Conservation (phyloP, 441 rosid genomes). For the Theobroma grandiflorum region DNA sequence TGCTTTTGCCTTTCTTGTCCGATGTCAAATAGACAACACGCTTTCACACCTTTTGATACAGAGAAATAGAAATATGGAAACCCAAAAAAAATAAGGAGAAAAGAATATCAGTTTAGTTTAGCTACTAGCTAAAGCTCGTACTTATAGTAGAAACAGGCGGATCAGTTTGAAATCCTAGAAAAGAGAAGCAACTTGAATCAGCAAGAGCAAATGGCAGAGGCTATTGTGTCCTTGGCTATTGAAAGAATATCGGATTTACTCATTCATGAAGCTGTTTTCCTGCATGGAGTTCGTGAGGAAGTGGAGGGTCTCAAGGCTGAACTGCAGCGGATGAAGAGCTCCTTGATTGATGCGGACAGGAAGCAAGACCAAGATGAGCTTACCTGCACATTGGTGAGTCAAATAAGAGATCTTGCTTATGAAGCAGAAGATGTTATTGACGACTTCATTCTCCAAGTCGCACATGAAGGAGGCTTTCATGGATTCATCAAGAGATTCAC, state of each 20-base stretch:
- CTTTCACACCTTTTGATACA: no score
- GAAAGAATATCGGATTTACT: neutral
- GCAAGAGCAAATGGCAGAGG: no score
- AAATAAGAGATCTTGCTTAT: slow-evolving; percentile 30
- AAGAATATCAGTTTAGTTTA: no score
- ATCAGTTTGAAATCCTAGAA: no score
- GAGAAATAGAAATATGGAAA: no score
- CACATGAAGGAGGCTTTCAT: neutral
- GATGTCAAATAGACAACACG: no score
- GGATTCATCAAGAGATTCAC: neutral
- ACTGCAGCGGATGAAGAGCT: slow-evolving; percentile 22
- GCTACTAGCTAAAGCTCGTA: no score
- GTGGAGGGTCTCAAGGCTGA: neutral
- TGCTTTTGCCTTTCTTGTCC: no score
- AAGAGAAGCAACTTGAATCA: no score
- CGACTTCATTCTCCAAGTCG: neutral
- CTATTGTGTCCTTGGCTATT: neutral
- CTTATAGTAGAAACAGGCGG: no score
- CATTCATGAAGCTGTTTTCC: neutral
- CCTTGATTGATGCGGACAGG: slow-evolving; percentile 31
- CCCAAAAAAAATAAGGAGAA: no score
- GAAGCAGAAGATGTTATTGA: slow-evolving; percentile 32
- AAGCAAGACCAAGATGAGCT: slow-evolving; percentile 21
- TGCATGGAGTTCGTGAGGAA: neutral
- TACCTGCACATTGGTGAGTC: slow-evolving; percentile 15